Evolutionary conservation across 305 asterid species (phyloP).

Genomic region (Solanum aculeatissimum): DNA sequence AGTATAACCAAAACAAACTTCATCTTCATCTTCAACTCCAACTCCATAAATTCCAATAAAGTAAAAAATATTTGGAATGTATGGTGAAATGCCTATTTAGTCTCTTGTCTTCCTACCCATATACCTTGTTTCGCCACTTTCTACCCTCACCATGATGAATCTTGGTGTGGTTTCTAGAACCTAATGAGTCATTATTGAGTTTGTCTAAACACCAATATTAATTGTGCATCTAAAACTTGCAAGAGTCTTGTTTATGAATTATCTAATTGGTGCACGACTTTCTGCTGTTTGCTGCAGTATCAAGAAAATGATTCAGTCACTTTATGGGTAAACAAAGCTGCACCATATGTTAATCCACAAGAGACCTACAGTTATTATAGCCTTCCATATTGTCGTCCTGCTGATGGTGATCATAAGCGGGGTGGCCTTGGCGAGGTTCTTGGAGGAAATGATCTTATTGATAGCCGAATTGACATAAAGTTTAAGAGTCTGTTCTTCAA

Average conservation of each 20-base stretch:
- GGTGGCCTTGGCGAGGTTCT: conserved; percentile 76
- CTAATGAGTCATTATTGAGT: not conserved
- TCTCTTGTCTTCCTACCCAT: not conserved
- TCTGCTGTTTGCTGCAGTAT: conserved; percentile 42
- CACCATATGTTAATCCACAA: conserved; percentile 75
- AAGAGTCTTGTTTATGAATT: not conserved
- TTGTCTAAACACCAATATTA: not conserved
- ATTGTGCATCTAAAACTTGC: not conserved
- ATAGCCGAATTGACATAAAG: conserved; percentile 66
- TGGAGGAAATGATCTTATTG: conserved; percentile 71
- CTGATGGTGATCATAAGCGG: conserved; percentile 49
- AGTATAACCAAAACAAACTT: not conserved
- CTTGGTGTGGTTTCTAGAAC: not conserved
- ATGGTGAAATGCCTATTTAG: not conserved
- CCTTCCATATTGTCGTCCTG: conserved; percentile 71
- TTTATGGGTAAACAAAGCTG: conserved; percentile 78
- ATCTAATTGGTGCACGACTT: not conserved
- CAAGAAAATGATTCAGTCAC: conserved; percentile 51
- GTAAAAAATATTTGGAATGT: too few relatives aligned
- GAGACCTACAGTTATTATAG: conserved; percentile 75
- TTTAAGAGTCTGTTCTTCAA: conserved; percentile 32
- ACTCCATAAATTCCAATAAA: too few relatives aligned
- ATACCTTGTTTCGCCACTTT: not conserved
- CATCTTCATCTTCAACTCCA: too few relatives aligned
- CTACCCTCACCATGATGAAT: not conserved